Evolutionary conservation across 23 red algal genomes (phyloP).

Genomic region (Porphyridium purpureum): DNA sequence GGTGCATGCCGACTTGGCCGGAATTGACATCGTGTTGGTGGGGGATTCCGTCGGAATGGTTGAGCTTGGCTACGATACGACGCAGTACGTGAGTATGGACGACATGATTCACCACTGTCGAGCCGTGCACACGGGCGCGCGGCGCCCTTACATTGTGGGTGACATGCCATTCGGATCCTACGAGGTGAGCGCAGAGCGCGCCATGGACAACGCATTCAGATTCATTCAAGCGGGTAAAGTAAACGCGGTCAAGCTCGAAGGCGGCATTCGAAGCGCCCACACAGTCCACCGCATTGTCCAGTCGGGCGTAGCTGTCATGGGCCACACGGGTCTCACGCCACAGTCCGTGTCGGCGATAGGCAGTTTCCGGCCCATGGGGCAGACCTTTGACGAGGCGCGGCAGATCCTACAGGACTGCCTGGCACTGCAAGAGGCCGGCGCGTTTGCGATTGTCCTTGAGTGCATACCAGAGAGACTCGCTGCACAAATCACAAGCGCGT

Average conservation of each 20-base stretch:
- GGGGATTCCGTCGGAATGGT: constrained; percentile 96
- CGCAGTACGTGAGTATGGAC: constrained; percentile 68
- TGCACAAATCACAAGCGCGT: constrained; percentile 19
- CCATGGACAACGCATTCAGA: constrained; percentile 29
- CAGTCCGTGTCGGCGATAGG: constrained; percentile 53
- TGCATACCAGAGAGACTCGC: constrained; percentile 71
- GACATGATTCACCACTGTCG: constrained; percentile 87
- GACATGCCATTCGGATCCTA: constrained; percentile 93
- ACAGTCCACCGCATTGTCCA: constrained; percentile 49
- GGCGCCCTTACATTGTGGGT: constrained; percentile 42
- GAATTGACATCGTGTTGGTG: constrained; percentile 68
- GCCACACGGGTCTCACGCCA: constrained; percentile 73
- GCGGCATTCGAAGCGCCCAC: constrained; percentile 9
- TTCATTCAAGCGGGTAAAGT: constrained; percentile 50
- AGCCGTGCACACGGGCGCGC: constrained; percentile 40
- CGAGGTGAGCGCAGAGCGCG: constrained; percentile 22
- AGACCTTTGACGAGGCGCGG: constrained; percentile 27
- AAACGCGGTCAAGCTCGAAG: constrained; percentile 87
- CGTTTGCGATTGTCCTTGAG: constrained; percentile 85
- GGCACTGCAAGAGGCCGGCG: constrained; percentile 79
- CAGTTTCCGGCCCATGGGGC: constrained; percentile 58
- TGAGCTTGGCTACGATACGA: constrained; percentile 65
- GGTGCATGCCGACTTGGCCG: constrained; percentile 86
- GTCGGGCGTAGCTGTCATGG: constrained; percentile 90
- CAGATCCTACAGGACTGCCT: constrained; percentile 39